phyloP scores from a whole-genome alignment of 1,284 basidiomycete genomes.

The Mycosarcoma mackinlayi region DNA sequence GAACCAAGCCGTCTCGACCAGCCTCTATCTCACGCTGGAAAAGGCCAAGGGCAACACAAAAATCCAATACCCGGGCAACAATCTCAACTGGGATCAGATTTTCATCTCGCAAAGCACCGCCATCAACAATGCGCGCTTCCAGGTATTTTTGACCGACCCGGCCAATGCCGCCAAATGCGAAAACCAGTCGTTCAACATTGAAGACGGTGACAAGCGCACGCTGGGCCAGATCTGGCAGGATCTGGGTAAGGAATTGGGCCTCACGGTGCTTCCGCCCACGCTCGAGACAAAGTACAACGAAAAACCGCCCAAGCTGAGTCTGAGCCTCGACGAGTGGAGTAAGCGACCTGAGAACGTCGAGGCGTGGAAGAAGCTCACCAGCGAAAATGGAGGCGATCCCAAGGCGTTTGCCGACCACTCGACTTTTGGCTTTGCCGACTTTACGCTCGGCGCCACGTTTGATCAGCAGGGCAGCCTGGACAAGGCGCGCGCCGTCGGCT shows the following conservation, averaged over 20 bases:
- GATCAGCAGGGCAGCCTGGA: conserved; percentile 43
- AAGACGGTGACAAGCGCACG: conserved; percentile 38
- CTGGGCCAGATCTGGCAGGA: conserved; percentile 47
- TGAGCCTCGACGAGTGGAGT: conserved; percentile 41
- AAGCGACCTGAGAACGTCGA: conserved; percentile 34
- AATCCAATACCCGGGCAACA: conserved; percentile 42
- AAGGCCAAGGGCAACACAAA: conserved; percentile 42
- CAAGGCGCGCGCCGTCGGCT: conserved; percentile 38
- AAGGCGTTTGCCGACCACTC: conserved; percentile 39
- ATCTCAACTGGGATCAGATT: conserved; percentile 48
- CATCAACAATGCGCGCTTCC: conserved; percentile 48
- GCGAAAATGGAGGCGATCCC: conserved; percentile 32
- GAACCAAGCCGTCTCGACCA: conserved; percentile 47
- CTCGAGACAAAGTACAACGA: conserved; percentile 31
- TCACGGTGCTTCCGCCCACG: conserved; percentile 32
- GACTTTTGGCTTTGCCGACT: conserved; percentile 43
- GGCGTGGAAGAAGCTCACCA: conserved; percentile 40
- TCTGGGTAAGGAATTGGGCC: conserved; percentile 27
- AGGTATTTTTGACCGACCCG: conserved; percentile 40
- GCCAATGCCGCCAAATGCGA: conserved; percentile 33
- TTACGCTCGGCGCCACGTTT: conserved; percentile 45
- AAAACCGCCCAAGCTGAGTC: conserved; percentile 33
- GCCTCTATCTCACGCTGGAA: conserved; percentile 39
- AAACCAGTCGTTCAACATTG: conserved; percentile 50
- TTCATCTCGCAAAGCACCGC: conserved; percentile 38